Evolutionary conservation across 176 grass and related monocot genomes (phyloP).

Genomic region (Carex scoparia): DNA sequence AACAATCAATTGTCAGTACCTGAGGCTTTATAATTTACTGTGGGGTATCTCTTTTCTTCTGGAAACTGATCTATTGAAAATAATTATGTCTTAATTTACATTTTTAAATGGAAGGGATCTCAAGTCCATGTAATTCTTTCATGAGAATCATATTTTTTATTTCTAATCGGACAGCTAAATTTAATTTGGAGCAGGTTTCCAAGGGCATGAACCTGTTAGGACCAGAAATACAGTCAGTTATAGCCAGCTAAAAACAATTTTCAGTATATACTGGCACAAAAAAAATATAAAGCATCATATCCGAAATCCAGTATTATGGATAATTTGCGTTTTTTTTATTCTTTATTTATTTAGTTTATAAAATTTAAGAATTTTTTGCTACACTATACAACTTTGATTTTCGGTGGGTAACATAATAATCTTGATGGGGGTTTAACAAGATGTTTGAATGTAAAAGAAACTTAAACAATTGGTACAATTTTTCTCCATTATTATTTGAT

Average conservation of each 20-base stretch:
- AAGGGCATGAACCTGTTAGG: neutral
- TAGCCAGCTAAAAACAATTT: neutral
- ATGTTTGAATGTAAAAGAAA: too few species aligned
- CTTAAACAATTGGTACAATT: too few species aligned
- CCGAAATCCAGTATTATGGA: neutral
- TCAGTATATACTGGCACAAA: neutral
- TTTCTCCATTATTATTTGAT: too few species aligned
- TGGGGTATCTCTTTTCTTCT: neutral
- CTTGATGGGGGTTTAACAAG: too few species aligned
- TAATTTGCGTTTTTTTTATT: neutral
- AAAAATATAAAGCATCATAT: neutral
- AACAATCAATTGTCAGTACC: neutral
- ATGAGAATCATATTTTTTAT: neutral
- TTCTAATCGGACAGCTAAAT: neutral
- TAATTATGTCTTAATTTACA: neutral
- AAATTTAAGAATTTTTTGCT: neutral
- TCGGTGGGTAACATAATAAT: too few species aligned
- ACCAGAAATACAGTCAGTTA: neutral
- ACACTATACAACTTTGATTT: neutral
- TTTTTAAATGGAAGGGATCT: neutral
- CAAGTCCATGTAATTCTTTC: neutral
- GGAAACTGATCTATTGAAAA: neutral
- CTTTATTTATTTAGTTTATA: neutral
- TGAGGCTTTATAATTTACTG: neutral
- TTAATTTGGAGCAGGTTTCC: neutral